Evolutionary conservation across 2,329 filamentous ascomycete species (phyloP), one percentile per base, ranked within the genome.

Genomic region (Chaetomium strumarium): DNA sequence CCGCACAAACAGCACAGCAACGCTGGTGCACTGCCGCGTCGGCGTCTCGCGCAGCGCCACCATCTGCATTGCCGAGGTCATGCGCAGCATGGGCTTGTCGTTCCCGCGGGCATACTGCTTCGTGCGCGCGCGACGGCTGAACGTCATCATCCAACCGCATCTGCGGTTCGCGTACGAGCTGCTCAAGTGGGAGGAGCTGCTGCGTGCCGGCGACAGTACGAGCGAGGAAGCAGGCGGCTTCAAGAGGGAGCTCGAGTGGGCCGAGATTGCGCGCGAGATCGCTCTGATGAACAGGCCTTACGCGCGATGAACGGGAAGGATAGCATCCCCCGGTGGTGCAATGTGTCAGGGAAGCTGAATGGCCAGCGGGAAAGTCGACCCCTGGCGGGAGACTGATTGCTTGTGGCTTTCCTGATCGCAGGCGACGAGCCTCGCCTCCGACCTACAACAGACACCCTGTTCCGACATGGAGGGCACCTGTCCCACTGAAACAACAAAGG

Each of bases 41-140:
- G 93, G 93, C 44, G 93, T 99, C 50, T 96, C 91, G 46, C 83
- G 93, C 47, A 96, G 90, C 57, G 93, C 93, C 12, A 99, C 92
- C 1, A 96, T 99, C 56, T 97, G 93, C 67, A 99, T 99, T 63
- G 93, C 93, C n/a, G 91, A 97, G 69, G 90, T 97, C 34, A 99
- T 99, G 93, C 84, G 85, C 34, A 77, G 85, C 24, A 70, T 90
- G 62, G 77, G 82, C 19, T 72, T 96, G 59, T 93, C 90, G 0
- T 92, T 97, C 62, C 90, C 93, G 12, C 81, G 88, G 51, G 93
- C 93, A 54, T 99, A 99, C 70, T 97, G 93, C 68, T 97, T 92
- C 68, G 93, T 99, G 36, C 85, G 93, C 31, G 93, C 93, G 17
- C 81, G 93, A 49, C 80, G 93, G 55, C 76, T 99, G 44, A 99